phyloP scores from a whole-genome alignment of 129 eudicot species.

The Smallanthus sonchifolius region DNA sequence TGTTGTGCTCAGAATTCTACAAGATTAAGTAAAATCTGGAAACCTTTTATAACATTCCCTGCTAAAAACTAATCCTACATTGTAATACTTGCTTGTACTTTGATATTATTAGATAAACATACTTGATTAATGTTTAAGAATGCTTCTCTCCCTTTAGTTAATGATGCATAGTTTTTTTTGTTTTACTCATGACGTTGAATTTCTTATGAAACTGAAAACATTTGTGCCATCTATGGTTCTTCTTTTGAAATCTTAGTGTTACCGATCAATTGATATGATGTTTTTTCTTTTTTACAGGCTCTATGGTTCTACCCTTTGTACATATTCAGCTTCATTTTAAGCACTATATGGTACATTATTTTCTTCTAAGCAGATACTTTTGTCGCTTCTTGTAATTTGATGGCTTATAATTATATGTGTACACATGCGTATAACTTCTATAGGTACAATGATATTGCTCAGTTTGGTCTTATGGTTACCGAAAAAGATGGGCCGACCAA shows the following conservation, averaged over 20 bases:
- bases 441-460: conserved; percentile 98
- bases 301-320: conserved; percentile 97
- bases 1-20: not conserved
- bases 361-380: conserved; percentile 14
- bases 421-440: conserved; percentile 4
- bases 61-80: not conserved
- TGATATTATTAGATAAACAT: not conserved
- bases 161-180: not conserved
- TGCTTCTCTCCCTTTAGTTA: not conserved
- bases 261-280: conserved; percentile 20
- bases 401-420: not conserved
- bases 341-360: conserved; percentile 72
- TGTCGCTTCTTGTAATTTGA: not conserved
- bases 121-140: not conserved
- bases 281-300: conserved; percentile 44
- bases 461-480: conserved; percentile 68
- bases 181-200: not conserved
- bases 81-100: not conserved
- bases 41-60: not conserved
- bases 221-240: not conserved
- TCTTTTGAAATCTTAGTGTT: not conserved
- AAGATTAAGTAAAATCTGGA: not conserved
- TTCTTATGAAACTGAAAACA: conserved; percentile 4
- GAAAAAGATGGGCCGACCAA: conserved; percentile 31
- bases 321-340: conserved; percentile 81